A percentile compares a stretch with the other conserved stretches of the same genome.
phyloP scores from a whole-genome alignment of 768 basidiomycete genomes.

The Tulasnella sp. region DNA sequence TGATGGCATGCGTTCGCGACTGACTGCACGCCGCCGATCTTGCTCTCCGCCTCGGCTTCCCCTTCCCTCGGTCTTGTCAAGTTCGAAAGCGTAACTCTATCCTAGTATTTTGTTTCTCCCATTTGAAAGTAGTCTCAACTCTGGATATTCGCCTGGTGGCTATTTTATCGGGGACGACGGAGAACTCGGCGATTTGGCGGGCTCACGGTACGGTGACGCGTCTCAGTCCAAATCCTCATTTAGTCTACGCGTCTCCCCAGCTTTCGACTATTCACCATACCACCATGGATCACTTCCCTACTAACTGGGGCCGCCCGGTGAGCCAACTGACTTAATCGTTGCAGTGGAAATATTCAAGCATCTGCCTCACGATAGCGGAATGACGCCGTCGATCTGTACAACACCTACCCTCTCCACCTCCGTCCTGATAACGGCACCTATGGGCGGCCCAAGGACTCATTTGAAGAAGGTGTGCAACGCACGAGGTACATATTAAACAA shows the following conservation, averaged over 20 bases:
- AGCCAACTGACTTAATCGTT: conserved; percentile 40
- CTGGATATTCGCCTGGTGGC: too few species aligned
- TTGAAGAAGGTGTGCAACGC: conserved; percentile 68
- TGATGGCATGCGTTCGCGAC: too few species aligned
- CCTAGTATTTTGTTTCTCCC: background rate
- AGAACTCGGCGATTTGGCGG: background rate
- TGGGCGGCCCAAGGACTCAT: conserved; percentile 53
- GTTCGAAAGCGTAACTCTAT: background rate
- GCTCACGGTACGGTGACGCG: conserved; percentile 19
- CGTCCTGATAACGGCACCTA: conserved; percentile 50
- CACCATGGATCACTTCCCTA: conserved; percentile 80
- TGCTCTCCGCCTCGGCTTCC: background rate
- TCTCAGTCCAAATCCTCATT: conserved; percentile 12
- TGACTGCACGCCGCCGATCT: background rate
- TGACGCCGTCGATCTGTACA: conserved; percentile 73
- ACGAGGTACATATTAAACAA: conserved; percentile 62
- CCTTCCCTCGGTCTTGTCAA: background rate
- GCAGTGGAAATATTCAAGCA: background rate
- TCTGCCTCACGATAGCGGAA: conserved; percentile 55
- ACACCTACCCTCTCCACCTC: conserved; percentile 73
- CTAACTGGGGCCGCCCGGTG: conserved; percentile 82
- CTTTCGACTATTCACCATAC: background rate
- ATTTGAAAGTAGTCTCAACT: too few species aligned
- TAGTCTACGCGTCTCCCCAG: background rate
- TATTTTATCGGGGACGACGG: background rate